phyloP scores from a whole-genome alignment of 495 filamentous ascomycete genomes.

The Hamigera avellanea region DNA sequence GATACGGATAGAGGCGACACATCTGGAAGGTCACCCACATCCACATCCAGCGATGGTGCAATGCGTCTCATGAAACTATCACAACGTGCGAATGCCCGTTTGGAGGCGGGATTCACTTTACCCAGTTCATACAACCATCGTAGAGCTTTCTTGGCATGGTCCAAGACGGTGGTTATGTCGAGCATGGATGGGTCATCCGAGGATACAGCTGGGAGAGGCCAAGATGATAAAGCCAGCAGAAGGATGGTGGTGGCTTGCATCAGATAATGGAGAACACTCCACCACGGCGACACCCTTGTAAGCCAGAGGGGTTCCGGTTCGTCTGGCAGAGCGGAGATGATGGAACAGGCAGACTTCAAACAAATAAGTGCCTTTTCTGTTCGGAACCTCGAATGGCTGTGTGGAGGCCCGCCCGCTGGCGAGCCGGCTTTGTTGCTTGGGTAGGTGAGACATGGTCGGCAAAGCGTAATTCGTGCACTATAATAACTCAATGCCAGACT shows the following conservation, averaged over 20 bases:
- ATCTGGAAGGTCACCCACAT: conserved; percentile 19
- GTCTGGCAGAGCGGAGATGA: conserved; percentile 39
- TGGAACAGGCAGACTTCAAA: conserved; percentile 40
- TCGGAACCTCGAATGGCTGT: conserved; percentile 31
- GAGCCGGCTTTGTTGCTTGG: too few species aligned
- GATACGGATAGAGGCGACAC: not conserved
- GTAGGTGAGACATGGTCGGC: conserved; percentile 44
- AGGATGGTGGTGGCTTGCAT: conserved; percentile 50
- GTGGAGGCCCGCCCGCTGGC: not conserved
- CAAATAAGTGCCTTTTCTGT: conserved; percentile 38
- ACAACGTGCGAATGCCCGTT: conserved; percentile 38
- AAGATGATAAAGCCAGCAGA: conserved; percentile 40
- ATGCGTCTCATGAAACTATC: conserved; percentile 17
- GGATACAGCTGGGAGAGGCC: too few species aligned
- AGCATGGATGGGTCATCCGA: conserved; percentile 23
- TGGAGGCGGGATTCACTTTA: conserved; percentile 26
- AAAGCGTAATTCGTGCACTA: conserved; percentile 43
- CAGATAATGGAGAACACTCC: conserved; percentile 48
- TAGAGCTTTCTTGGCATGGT: conserved; percentile 35
- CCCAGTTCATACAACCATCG: conserved; percentile 37
- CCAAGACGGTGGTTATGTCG: conserved; percentile 25
- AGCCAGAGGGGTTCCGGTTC: conserved; percentile 25
- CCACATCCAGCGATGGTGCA: conserved; percentile 15
- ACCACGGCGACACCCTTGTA: conserved; percentile 44
- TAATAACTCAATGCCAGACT: conserved; percentile 43